Evolutionary conservation across 768 basidiomycete genomes (phyloP).

Genomic region (Mycena galericulata): DNA sequence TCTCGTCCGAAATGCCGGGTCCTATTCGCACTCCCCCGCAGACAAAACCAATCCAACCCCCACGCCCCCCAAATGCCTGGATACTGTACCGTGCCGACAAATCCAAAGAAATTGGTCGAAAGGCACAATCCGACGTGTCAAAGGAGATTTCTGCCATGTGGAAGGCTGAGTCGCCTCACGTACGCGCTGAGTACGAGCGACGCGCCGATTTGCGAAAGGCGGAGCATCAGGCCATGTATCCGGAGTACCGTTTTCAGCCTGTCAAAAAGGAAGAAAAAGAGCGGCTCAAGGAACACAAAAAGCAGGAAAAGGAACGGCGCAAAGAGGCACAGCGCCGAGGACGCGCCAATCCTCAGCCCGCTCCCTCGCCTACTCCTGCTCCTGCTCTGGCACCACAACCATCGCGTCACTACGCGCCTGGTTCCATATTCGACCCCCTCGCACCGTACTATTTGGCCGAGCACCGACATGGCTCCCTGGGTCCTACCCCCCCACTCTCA

Average conservation of each 20-base stretch:
- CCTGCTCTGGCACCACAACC: constrained; percentile 29
- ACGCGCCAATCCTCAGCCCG: constrained; percentile 36
- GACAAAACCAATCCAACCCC: constrained; percentile 49
- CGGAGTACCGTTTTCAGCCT: constrained; percentile 69
- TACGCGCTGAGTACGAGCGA: constrained; percentile 64
- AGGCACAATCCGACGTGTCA: constrained; percentile 74
- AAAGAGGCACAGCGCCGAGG: constrained; percentile 42
- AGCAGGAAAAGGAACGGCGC: constrained; percentile 50
- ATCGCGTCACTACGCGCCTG: constrained; percentile 28
- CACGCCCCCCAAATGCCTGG: constrained; percentile 86
- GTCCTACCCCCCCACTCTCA: constrained; percentile 67
- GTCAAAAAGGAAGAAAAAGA: constrained; percentile 65
- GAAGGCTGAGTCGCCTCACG: constrained; percentile 62
- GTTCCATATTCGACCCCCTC: constrained; percentile 33
- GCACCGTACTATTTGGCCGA: constrained; percentile 39
- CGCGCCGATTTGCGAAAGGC: constrained; percentile 65
- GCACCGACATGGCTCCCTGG: constrained; percentile 50
- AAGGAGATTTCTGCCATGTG: constrained; percentile 73
- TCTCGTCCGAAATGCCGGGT: constrained; percentile 22
- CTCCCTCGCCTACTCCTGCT: constrained; percentile 30
- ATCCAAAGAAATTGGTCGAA: constrained; percentile 48
- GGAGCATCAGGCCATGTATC: constrained; percentile 63
- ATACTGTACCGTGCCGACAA: constrained; percentile 81
- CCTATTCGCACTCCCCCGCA: constrained; percentile 29
- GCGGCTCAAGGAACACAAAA: constrained; percentile 53